These are phyloP conservation scores for Vitis hybrid DNA, from an alignment of 177 flowering plant genomes.

Conservation along the genomic window DNA sequence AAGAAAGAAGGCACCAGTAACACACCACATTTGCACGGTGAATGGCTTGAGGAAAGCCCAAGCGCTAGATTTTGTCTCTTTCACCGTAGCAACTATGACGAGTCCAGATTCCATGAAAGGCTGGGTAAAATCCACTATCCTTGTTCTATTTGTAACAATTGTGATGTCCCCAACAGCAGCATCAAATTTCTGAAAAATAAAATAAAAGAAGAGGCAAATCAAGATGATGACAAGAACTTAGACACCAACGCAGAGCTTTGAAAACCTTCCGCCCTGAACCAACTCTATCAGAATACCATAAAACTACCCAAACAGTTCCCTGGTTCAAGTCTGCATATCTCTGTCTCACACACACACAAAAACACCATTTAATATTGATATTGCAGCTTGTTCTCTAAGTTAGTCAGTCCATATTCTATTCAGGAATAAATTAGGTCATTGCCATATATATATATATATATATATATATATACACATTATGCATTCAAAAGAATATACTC, in stretches of 20 bases:
- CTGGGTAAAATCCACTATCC: slow-evolving; percentile 90
- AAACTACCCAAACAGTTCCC: background rate
- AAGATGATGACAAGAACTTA: slow-evolving; percentile 6
- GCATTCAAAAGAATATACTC: slow-evolving; percentile 30
- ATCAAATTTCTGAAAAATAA: slow-evolving; percentile 65
- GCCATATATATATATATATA: background rate
- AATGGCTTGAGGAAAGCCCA: slow-evolving; percentile 97
- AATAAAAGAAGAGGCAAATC: slow-evolving; percentile 1
- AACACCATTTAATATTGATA: background rate
- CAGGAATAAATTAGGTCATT: background rate
- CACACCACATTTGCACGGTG: slow-evolving; percentile 76
- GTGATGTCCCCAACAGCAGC: slow-evolving; percentile 95
- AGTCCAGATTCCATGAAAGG: slow-evolving; percentile 92
- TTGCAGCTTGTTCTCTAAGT: background rate
- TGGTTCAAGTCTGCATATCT: background rate
- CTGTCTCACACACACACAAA: background rate
- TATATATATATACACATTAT: background rate
- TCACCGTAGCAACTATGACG: slow-evolving; percentile 82
- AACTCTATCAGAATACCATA: background rate
- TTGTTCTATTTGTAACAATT: slow-evolving; percentile 84
- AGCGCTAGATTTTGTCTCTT: slow-evolving; percentile 49
- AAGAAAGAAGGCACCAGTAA: slow-evolving; percentile 75
- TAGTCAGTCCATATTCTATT: background rate
- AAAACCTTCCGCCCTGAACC: background rate
- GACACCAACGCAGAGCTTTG: background rate